Evolutionary conservation across 225 moss, liverwort and hornwort genomes (phyloP).

Genomic region (Takakia lepidozioides): DNA sequence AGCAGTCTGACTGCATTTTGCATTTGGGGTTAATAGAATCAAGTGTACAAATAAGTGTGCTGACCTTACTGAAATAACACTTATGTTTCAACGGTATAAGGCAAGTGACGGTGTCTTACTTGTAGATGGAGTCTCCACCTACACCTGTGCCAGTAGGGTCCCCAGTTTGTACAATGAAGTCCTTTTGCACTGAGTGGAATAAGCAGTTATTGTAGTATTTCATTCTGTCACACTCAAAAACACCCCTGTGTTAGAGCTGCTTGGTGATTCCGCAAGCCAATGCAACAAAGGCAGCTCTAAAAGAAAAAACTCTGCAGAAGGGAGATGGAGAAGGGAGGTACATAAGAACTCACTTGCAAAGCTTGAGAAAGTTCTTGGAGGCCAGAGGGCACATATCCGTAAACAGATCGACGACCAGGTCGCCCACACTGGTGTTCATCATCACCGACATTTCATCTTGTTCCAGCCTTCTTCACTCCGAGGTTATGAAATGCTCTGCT

Average conservation of each 20-base stretch:
- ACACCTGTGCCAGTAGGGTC: conserved; percentile 78
- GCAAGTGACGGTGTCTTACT: conserved; percentile 58
- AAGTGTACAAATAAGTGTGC: no score
- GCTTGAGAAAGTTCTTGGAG: conserved; percentile 89
- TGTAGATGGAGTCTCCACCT: conserved; percentile 95
- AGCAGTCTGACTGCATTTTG: no score
- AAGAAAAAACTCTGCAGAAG: no score
- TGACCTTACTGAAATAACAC: no score
- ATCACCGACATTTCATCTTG: conserved; percentile 85
- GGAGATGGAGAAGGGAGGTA: conserved; percentile 17
- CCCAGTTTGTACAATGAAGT: conserved; percentile 95
- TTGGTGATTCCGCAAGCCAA: no score
- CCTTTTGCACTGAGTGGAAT: conserved; percentile 85
- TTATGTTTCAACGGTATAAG: no score
- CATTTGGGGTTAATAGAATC: no score
- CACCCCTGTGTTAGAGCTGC: no score
- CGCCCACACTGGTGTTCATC: conserved; percentile 87
- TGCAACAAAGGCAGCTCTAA: no score
- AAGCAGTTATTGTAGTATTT: conserved; percentile 96
- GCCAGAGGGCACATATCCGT: conserved; percentile 78
- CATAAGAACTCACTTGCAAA: conserved; percentile 71
- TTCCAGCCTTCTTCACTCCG: no score
- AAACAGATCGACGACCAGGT: conserved; percentile 85
- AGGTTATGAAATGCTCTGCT: no score
- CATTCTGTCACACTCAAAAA: conserved; percentile 35